Evolutionary conservation across 306 rosid genomes (phyloP), one percentile per base, ranked within the genome.

Genomic region (Castanospermum australe): DNA sequence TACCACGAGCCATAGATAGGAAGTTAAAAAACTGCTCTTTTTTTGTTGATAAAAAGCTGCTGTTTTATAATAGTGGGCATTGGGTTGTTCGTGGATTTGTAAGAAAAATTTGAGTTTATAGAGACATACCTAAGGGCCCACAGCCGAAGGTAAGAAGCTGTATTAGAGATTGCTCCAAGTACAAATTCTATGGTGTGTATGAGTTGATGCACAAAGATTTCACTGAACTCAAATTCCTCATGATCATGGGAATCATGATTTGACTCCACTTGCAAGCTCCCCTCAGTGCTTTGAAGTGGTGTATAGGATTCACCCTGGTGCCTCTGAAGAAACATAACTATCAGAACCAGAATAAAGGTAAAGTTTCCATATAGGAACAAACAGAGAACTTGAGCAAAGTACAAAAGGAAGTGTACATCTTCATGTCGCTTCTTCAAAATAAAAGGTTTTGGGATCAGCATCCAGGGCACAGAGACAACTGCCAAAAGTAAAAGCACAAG

Each of bases 121-220:
- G 32, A 74, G 41, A 79, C 89, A 59, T 83, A 95, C 99, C 99
- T 95, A 30, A 95, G 91, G 65, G 98, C 99, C 99, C 99, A 95
- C n/a, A 95, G 92, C 73, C 98, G 95, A 85, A 93, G 98, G 86
- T 93, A 93, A 9, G 98, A 93, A 83, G 98, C 98, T 41, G 98
- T 93, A 64, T 93, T 93, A 67, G 98, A 93, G 60, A 93, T 95
- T 35, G 98, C 97, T 76, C 97, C 98, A 62, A 93, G 97, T 28
- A 93, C 98, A 81, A 93, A 93, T 76, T 93, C 98, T 65, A 93
- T 93, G 65, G 98, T 90, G 86, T 93, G 98, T 69, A 93, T 93
- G 56, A 93, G 94, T 85, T 93, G 98, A 82, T 93, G 98, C 24
- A 93, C 98, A 41, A 93, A 87, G 84, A 93, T 67, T 88, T 93